Conservation (phyloP, 1,284 basidiomycete species). For the Termitomyces sp. region DNA sequence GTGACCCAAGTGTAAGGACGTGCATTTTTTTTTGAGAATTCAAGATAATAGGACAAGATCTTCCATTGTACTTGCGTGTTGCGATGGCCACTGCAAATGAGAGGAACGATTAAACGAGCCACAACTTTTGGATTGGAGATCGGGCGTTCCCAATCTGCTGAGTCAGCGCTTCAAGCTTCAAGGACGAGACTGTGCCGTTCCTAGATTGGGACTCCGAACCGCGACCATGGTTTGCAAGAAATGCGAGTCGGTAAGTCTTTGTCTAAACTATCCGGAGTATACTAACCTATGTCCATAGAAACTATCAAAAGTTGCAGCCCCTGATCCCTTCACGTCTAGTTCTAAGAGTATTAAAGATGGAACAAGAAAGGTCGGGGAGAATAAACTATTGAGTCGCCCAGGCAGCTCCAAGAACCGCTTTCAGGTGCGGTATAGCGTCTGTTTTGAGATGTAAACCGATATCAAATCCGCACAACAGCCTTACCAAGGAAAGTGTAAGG, state of each 20-base stretch:
- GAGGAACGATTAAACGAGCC: slow-evolving; percentile 1
- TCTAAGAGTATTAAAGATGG: slow-evolving; percentile 72
- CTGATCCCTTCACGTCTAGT: slow-evolving; percentile 73
- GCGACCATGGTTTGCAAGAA: slow-evolving; percentile 66
- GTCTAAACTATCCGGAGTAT: slow-evolving; percentile 16
- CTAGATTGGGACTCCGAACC: slow-evolving; percentile 14
- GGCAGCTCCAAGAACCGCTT: slow-evolving; percentile 67
- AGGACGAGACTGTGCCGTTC: background rate
- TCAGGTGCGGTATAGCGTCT: slow-evolving; percentile 42
- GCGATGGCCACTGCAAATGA: slow-evolving; percentile 14
- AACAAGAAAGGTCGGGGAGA: slow-evolving; percentile 75
- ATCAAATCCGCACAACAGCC: slow-evolving; percentile 42
- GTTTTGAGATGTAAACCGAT: slow-evolving; percentile 15
- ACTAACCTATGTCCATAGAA: slow-evolving; percentile 44
- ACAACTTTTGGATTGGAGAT: slow-evolving; percentile 7
- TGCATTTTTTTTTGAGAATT: slow-evolving; percentile 13
- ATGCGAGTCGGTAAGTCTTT: slow-evolving; percentile 59
- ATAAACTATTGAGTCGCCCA: slow-evolving; percentile 68
- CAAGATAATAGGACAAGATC: slow-evolving; percentile 20
- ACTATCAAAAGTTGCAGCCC: slow-evolving; percentile 77
- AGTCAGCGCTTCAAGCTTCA: slow-evolving; percentile 23
- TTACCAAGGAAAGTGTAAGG: slow-evolving; percentile 78
- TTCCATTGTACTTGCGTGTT: slow-evolving; percentile 20
- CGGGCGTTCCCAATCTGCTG: slow-evolving; percentile 23
- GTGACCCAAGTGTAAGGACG: slow-evolving; percentile 27